These are phyloP conservation scores for Zygotorulaspora florentina DNA, from an alignment of 805 yeast species.

Conservation along the genomic window DNA sequence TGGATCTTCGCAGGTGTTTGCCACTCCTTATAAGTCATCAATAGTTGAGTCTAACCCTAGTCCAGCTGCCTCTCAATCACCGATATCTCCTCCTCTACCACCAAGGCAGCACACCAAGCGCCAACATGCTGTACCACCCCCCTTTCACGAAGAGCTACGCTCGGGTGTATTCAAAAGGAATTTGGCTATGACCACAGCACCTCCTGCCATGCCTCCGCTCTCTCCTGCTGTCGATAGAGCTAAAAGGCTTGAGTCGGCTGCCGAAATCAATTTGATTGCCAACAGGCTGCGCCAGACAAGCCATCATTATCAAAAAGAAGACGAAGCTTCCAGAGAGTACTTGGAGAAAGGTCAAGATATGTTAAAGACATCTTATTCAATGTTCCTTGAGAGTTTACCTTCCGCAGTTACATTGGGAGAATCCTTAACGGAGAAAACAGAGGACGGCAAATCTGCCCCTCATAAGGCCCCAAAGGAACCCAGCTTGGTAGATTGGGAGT, in stretches of 20 bases:
- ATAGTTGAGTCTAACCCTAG: conserved; percentile 1
- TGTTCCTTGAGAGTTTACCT: conserved; percentile 16
- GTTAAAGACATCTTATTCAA: conserved; percentile 35
- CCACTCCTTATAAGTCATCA: conserved; percentile 8
- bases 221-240: conserved; percentile 18
- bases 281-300: conserved; percentile 56
- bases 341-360: conserved; percentile 45
- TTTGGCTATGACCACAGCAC: conserved; percentile 26
- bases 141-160: conserved; percentile 29
- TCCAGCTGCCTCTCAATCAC: conserved; percentile 7
- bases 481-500: conserved; percentile 60
- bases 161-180: conserved; percentile 26
- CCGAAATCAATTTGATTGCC: conserved; percentile 56
- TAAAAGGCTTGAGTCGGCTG: conserved; percentile 27
- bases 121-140: conserved; percentile 29
- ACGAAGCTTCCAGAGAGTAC: conserved; percentile 50
- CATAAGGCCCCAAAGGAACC: conserved; percentile 40
- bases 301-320: conserved; percentile 46
- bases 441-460: conserved; percentile 22
- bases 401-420: conserved; percentile 10
- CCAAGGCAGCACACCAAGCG: conserved; percentile 27
- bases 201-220: conserved; percentile 16
- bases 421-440: conserved; percentile 9
- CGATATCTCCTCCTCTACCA: conserved; percentile 36
- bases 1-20: not conserved